Base-by-base conservation (phyloP, 345 rosid genomes). In the Aquilaria sinensis region DNA sequence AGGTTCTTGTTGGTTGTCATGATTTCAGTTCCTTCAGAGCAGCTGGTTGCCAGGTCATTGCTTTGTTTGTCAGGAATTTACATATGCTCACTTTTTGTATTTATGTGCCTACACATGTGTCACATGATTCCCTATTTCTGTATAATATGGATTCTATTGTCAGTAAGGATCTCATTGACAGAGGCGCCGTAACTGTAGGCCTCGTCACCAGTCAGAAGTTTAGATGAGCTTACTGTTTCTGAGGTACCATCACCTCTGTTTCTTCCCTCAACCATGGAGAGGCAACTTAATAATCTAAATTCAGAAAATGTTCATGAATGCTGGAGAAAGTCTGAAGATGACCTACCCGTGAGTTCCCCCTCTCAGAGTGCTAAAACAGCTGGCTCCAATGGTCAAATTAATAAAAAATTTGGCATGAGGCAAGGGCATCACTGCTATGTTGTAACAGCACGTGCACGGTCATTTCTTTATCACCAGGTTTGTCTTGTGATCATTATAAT, bases 1-100 rank as follows among this genome's bases (percentile, higher is more conserved):
- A 74, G 81, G 72, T 86, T 77, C 96, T 93, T 73, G 77, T 78
- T 72, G 98, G 98, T 37, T 66, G 68, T 65, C 97, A 88, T 68
- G 97, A 93, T 78, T 93, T 93, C 73, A 93, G 96, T 75, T 90
- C 98, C 80, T 93, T 93, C 81, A 79, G 97, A 78, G 96, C 97
- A 62, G 33, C 90, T 70, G 88, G 94, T 77, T 90, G 98, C 74
- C 94, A 88, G 94, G 97, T 83, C 73, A 58, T 74, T 56, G 56
- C 48, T 66, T 53, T 23, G 62, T 60, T 62, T 50, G 31, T 57
- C 29, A n/a, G 33, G 9, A 6, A 31, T n/a, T 65, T 9, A 23
- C 34, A 5, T 66, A 3, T 11, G 54, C 64, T 34, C n/a, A 8
- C 12, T 7, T 16, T 23, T 53, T 32, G 5, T 31, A 37, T 5